These are phyloP conservation scores for Trichoderma breve DNA, from an alignment of 2,329 filamentous ascomycete species.

Conservation along the genomic window DNA sequence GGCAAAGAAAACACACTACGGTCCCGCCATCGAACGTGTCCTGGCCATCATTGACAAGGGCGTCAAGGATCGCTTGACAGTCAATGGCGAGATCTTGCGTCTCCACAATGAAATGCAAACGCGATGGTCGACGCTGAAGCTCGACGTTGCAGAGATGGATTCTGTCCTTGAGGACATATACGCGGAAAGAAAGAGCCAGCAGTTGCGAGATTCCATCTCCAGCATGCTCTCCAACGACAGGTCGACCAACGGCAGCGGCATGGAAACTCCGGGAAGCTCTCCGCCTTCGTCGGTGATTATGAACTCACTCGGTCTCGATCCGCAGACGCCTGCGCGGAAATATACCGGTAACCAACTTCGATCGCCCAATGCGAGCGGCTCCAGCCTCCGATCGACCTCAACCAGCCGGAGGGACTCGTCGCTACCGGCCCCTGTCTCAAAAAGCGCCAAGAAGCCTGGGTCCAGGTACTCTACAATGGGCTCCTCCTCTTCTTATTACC, in stretches of 20 bases:
- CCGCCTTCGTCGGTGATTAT: conserved; percentile 62
- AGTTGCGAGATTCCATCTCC: conserved; percentile 87
- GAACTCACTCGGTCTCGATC: conserved; percentile 52
- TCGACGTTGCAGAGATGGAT: conserved; percentile 76
- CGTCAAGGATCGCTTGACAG: conserved; percentile 90
- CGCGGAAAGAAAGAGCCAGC: conserved; percentile 61
- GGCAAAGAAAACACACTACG: conserved; percentile 91
- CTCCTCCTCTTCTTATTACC: conserved; percentile 33
- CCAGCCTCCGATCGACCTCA: conserved; percentile 47
- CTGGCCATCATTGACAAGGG: conserved; percentile 91
- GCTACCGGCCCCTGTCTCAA: conserved; percentile 45
- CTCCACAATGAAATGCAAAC: conserved; percentile 81
- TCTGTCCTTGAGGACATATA: conserved; percentile 70
- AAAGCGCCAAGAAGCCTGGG: conserved; percentile 42
- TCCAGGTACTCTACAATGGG: conserved; percentile 43
- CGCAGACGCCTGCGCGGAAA: conserved; percentile 44
- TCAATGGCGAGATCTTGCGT: conserved; percentile 91
- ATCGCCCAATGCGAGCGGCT: conserved; percentile 47
- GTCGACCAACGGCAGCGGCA: conserved; percentile 65
- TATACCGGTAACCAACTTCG: conserved; percentile 41
- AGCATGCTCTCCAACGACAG: conserved; percentile 84
- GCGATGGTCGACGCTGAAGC: conserved; percentile 75
- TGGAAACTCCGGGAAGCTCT: conserved; percentile 69
- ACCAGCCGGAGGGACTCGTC: conserved; percentile 47
- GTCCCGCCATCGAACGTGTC: conserved; percentile 87